phyloP scores from a whole-genome alignment of 2,329 filamentous ascomycete species.

The Thelonectria rubi region DNA sequence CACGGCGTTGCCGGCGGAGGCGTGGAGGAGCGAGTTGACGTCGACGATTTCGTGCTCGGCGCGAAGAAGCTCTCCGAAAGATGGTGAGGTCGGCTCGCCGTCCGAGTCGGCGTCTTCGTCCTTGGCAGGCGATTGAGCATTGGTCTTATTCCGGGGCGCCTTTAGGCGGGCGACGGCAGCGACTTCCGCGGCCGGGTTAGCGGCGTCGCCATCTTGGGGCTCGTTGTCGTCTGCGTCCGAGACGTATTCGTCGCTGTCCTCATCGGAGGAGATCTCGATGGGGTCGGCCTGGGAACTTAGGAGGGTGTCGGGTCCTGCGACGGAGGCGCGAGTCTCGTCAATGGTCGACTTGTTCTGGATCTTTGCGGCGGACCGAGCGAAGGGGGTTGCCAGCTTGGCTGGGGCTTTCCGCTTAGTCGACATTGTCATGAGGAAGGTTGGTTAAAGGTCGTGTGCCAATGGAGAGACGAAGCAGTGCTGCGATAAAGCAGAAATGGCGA shows the following conservation, averaged over 20 bases:
- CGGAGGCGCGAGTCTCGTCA: slow-evolving; percentile 66
- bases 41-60: slow-evolving; percentile 78
- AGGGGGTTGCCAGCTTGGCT: slow-evolving; percentile 65
- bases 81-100: slow-evolving; percentile 65
- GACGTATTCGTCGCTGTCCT: slow-evolving; percentile 61
- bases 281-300: slow-evolving; percentile 52
- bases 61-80: slow-evolving; percentile 87
- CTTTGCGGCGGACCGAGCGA: slow-evolving; percentile 63
- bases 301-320: slow-evolving; percentile 55
- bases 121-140: slow-evolving; percentile 35
- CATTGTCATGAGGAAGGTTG: slow-evolving; percentile 51
- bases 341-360: slow-evolving; percentile 59
- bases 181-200: slow-evolving; percentile 28
- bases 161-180: slow-evolving; percentile 31
- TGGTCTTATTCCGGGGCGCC: slow-evolving; percentile 32
- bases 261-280: slow-evolving; percentile 68
- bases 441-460: slow-evolving; percentile 30
- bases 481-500: not conserved
- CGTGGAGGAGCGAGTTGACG: slow-evolving; percentile 70
- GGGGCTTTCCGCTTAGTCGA: slow-evolving; percentile 70
- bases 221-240: slow-evolving; percentile 63
- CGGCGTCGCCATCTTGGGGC: slow-evolving; percentile 36
- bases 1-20: slow-evolving; percentile 42
- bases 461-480: slow-evolving; percentile 4
- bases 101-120: slow-evolving; percentile 52